Base-by-base conservation (phyloP, 768 basidiomycete species). In the Russula griseocarnosa region DNA sequence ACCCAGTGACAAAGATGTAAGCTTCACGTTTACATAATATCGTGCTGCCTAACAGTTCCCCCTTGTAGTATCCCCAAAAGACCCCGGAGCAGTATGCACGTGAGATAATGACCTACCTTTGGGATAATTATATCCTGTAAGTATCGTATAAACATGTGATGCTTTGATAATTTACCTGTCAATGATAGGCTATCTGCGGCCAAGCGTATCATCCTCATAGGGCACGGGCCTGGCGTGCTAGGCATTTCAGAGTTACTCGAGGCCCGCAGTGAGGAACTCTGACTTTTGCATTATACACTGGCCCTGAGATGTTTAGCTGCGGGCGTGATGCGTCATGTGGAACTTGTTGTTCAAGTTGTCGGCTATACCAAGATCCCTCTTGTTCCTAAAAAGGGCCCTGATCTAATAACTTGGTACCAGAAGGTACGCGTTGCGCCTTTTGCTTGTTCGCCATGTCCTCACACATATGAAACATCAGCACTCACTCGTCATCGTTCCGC, bases 51-150 rank as follows among this genome's bases (percentile, higher is more conserved):
- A 40, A 14, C 6, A 20, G 16, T 30, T 51, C 13, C 3, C 28
- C 22, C 2, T 49, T 38, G 34, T 54, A 65, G 66, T 69, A 70
- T 66, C 65, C 36, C 26, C 67, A 63, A 26, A 55, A 57, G 61
- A 74, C 61, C 5, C 49, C 62, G 5, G 71, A 73, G 69, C 72
- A 73, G 50, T 78, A 79, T 47, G 80, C 79, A 9, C 79, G 74
- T 54, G 84, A 89, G 32, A 75, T 95, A 26, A 72, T 96, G 62
- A 79, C 81, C 4, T 96, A 98, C 72, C 74, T 98, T 13, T 99
- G 97, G 97, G 96, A 98, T 74, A 96, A 98, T 70, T 95, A 94
- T 71, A 79, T 98, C 66, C 86, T 90, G 95, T 97, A 69, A 52
- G 57, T 54, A n/a, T 20, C 49, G 9, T 32, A 42, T 34, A n/a